Evolutionary conservation across 352 stramenopile species (phyloP), one percentile per base, ranked within the genome.

Genomic region (Pythium coloratum): DNA sequence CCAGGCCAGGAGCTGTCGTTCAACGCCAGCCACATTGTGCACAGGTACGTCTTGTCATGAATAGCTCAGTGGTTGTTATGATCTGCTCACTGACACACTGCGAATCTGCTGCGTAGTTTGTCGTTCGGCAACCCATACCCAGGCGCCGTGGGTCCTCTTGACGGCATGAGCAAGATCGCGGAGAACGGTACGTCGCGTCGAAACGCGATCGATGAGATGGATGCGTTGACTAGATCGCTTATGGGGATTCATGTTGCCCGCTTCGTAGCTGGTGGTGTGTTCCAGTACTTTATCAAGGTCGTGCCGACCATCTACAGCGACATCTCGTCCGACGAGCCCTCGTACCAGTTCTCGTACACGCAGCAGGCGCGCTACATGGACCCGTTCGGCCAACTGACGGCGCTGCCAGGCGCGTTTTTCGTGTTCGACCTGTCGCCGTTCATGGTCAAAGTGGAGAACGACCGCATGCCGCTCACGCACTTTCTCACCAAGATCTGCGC

Each of bases 231-330:
- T 30, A 4, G 28, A 30, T 30, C 2, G 2, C 28, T 30, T 5
- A 30, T 30, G 28, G 28, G 28, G 28, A 5, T 30, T 30, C 2
- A 30, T 30, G 28, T 30, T 30, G 28, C 28, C 3, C 28, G 28
- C 28, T 61, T 59, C 12, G 5, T 69, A 95, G 86, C 64, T 34
- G 86, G 86, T 13, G 86, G 81, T 16, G 82, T 94, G 60, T 94
- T 92, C 67, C 85, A 95, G 76, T 95, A 95, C 75, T 92, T 91
- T 65, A 89, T 95, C 76, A 95, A 95, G 75, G 86, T 95, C 51
- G 86, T 95, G 56, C 87, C 87, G 24, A 95, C 87, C 28, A 90
- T 95, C 64, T 95, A 91, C 76, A 88, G 80, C 66, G 84, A 93
- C 54, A 85, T 88, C 24, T 80, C 84, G 61, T 76, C 83, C 12